phyloP scores from a whole-genome alignment of 83 land plant genomes.

The Diphasiastrum complanatum region DNA sequence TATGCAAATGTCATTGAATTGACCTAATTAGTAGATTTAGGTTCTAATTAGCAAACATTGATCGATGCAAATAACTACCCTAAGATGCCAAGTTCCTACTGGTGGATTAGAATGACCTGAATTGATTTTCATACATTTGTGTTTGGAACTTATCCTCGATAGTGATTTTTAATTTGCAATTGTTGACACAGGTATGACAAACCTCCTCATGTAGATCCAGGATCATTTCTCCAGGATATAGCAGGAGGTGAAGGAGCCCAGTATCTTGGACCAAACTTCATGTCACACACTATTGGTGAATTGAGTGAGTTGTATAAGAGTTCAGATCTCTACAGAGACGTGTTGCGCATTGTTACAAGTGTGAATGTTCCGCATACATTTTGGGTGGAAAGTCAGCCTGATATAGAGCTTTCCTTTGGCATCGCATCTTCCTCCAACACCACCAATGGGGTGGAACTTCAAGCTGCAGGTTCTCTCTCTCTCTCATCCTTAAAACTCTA shows the following conservation, averaged over 20 bases:
- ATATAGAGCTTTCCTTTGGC: constrained; percentile 21
- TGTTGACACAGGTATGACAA: constrained; percentile 23
- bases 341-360: constrained; percentile 21
- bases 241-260: constrained; percentile 28
- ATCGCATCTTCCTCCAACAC: constrained; percentile 12
- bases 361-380: constrained; percentile 20
- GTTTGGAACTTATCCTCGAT: neutral
- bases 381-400: constrained; percentile 26
- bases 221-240: constrained; percentile 35
- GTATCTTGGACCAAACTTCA: constrained; percentile 12
- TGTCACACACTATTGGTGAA: constrained; percentile 5
- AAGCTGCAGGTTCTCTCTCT: neutral
- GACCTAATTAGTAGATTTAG: neutral
- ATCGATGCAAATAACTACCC: neutral
- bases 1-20: neutral
- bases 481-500: neutral
- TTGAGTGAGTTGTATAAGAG: constrained; percentile 15
- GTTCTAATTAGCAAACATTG: neutral
- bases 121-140: too few species aligned
- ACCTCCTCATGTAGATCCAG: constrained; percentile 27
- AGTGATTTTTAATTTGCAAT: neutral
- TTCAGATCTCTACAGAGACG: constrained; percentile 31
- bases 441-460: neutral
- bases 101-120: neutral
- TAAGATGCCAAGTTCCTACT: neutral